A percentile compares a stretch with the other conserved stretches of the same genome.
Conservation (phyloP, 176 grass and related monocot species). For the Oropetium thomaeum region DNA sequence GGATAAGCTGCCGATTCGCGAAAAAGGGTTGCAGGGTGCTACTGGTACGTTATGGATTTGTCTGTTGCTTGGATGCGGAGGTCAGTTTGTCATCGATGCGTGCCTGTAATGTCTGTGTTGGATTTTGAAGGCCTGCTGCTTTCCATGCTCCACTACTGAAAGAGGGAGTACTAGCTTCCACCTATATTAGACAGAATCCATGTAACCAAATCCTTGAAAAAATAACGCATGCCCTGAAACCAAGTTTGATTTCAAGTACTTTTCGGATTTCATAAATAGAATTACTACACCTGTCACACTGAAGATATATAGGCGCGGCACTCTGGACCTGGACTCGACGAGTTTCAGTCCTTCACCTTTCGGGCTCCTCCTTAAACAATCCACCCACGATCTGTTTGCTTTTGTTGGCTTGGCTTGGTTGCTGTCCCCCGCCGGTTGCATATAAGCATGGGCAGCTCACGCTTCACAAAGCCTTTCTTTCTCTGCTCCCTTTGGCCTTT, state of each 20-base stretch:
- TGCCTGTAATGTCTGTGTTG: background rate
- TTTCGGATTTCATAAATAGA: no score
- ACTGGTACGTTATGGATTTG: background rate
- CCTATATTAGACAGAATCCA: no score
- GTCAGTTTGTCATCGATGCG: background rate
- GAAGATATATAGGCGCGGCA: no score
- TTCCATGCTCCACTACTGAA: no score
- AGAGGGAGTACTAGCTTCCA: no score
- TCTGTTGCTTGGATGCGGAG: background rate
- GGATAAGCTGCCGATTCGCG: background rate
- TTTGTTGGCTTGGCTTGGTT: conserved; percentile 21
- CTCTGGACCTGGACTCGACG: background rate
- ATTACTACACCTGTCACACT: background rate
- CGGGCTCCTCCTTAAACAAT: background rate
- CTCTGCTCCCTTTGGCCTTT: conserved; percentile 34
- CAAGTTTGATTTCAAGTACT: no score
- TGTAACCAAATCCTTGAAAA: no score
- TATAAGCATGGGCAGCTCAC: conserved; percentile 30
- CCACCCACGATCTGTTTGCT: background rate
- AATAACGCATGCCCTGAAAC: no score
- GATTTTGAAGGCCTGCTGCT: no score
- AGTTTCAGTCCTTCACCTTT: background rate
- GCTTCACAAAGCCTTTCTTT: conserved; percentile 3
- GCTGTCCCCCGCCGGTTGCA: conserved; percentile 1
- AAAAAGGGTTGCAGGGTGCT: background rate